Evolutionary conservation across 192 early-diverging fungal genomes (phyloP).

Genomic region (Coemansia sp.): DNA sequence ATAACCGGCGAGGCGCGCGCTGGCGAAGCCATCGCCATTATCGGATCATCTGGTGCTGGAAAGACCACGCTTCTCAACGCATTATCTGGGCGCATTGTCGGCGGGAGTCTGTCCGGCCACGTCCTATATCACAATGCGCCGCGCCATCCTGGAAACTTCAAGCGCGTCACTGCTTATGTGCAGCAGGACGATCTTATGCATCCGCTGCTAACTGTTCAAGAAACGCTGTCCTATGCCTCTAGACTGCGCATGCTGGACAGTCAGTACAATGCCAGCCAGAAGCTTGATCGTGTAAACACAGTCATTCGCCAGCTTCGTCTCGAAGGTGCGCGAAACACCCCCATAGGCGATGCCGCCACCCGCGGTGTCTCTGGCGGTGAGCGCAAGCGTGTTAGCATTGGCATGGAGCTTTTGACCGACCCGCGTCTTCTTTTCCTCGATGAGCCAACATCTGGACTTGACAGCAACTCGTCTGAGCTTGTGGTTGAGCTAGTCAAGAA

Average conservation of each 20-base stretch:
- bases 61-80: conserved; percentile 88
- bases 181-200: conserved; percentile 61
- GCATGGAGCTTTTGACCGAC: conserved; percentile 56
- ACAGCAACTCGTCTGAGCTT: conserved; percentile 66
- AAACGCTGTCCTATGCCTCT: conserved; percentile 77
- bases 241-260: conserved; percentile 66
- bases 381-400: conserved; percentile 57
- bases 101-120: conserved; percentile 57
- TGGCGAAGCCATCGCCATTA: conserved; percentile 81
- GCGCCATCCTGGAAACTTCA: conserved; percentile 50
- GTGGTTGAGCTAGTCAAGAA: conserved; percentile 64
- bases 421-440: conserved; percentile 59
- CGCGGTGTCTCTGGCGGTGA: conserved; percentile 62
- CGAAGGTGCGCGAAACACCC: conserved; percentile 59
- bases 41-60: conserved; percentile 91
- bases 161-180: conserved; percentile 54
- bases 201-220: conserved; percentile 71
- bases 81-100: conserved; percentile 67
- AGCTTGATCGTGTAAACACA: conserved; percentile 63
- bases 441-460: conserved; percentile 69
- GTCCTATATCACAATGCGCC: conserved; percentile 59
- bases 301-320: conserved; percentile 70
- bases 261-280: conserved; percentile 51
- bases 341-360: conserved; percentile 49
- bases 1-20: conserved; percentile 74